Evolutionary conservation across 371 early-diverging fungal species (phyloP).

Genomic region (Mortierella sp.): DNA sequence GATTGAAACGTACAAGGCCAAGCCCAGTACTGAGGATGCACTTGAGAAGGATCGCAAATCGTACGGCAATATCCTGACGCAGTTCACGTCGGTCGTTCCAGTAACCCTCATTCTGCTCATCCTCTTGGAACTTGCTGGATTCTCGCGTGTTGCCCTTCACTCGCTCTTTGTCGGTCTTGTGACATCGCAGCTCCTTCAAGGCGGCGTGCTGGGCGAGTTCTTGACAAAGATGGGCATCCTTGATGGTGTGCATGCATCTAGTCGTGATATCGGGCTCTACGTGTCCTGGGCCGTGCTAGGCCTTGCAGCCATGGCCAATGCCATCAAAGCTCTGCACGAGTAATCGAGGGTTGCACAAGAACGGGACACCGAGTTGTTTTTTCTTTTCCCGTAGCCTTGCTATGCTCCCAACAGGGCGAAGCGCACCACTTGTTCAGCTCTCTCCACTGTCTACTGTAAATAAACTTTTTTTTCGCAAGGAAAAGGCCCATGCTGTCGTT

Average conservation of each 20-base stretch:
- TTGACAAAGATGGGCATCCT: slow-evolving; percentile 30
- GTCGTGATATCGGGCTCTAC: slow-evolving; percentile 31
- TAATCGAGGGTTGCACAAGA: too few species aligned
- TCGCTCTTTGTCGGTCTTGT: slow-evolving; percentile 37
- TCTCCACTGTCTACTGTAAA: too few species aligned
- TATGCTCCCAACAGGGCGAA: not conserved
- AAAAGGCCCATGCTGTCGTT: too few species aligned
- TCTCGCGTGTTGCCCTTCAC: slow-evolving; percentile 38
- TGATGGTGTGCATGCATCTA: slow-evolving; percentile 29
- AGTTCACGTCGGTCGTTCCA: slow-evolving; percentile 45
- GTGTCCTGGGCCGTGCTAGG: slow-evolving; percentile 37
- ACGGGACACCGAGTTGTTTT: too few species aligned
- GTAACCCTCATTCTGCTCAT: slow-evolving; percentile 29
- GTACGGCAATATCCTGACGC: slow-evolving; percentile 12
- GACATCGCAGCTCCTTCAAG: slow-evolving; percentile 33
- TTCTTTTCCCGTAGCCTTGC: not conserved
- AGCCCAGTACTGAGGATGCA: slow-evolving; percentile 19
- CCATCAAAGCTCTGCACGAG: slow-evolving; percentile 32
- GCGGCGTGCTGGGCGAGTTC: slow-evolving; percentile 21
- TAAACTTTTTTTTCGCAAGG: too few species aligned
- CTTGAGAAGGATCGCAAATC: slow-evolving; percentile 30
- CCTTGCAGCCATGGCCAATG: slow-evolving; percentile 30
- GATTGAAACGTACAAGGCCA: slow-evolving; percentile 24
- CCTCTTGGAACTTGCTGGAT: slow-evolving; percentile 38
- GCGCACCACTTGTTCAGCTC: too few species aligned